phyloP scores from a whole-genome alignment of 148 eudicot species.

The Chenopodium quinoa region DNA sequence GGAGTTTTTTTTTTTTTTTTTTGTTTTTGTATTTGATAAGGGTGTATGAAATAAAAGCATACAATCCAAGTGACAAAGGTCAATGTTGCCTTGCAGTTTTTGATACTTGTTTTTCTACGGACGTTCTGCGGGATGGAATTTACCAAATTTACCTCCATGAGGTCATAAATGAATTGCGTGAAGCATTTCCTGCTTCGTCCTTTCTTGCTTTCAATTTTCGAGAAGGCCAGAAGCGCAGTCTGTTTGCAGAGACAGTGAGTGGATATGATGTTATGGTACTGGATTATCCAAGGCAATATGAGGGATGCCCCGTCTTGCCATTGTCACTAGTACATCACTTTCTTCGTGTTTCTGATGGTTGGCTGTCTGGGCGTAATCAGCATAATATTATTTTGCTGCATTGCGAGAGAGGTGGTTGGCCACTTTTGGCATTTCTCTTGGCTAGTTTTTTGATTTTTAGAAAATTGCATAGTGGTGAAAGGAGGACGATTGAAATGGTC shows the following conservation, averaged over 20 bases:
- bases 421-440: conserved; percentile 76
- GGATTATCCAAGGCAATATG: conserved; percentile 97
- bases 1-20: not conserved
- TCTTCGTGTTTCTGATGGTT: conserved; percentile 83
- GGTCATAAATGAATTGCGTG: conserved; percentile 75
- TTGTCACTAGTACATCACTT: conserved; percentile 89
- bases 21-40: not conserved
- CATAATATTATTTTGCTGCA: conserved; percentile 91
- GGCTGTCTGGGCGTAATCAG: conserved; percentile 77
- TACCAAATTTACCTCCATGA: conserved; percentile 93
- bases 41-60: not conserved
- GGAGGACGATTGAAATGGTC: conserved; percentile 84
- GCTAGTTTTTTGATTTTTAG: conserved; percentile 85
- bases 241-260: conserved; percentile 83
- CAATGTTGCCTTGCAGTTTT: conserved; percentile 62
- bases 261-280: conserved; percentile 89
- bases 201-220: conserved; percentile 97
- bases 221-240: conserved; percentile 94
- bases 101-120: conserved; percentile 97
- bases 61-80: not conserved
- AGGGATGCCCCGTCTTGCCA: conserved; percentile 94
- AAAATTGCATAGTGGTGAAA: conserved; percentile 78
- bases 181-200: conserved; percentile 80
- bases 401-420: conserved; percentile 99
- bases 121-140: conserved; percentile 82